Base-by-base conservation (phyloP, 139 green algal genomes). In the Pleodorina starrii region DNA sequence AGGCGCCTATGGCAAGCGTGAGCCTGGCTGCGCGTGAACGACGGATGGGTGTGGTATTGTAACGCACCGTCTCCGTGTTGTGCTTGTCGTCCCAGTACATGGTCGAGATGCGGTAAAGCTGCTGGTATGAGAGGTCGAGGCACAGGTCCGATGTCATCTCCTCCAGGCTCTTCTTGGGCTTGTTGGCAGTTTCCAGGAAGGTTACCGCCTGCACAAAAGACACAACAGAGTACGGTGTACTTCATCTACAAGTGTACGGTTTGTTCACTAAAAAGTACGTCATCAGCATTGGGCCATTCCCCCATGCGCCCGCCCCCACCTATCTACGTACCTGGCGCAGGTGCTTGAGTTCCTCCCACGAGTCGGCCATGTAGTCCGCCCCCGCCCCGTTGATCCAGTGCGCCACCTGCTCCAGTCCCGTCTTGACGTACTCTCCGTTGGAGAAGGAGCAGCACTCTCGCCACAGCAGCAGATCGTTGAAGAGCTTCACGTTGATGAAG, bases 381-480 rank as follows among this genome's bases (percentile, higher is more conserved):
- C 94, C 93, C 42, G 94, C 95, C n/a, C 66, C 82, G 84, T 96
- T 93, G 72, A 99, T 96, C 98, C 98, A 99, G 73, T 95, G 92
- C 93, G 99, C 98, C 87, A 99, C 96, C 91, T 99, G 95, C 23
- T 93, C 94, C 48, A 99, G 95, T 27, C 98, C 98, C 12, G 95
- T 97, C 94, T 99, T 99, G 35, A 99, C 97, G 92, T 99, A 99
- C 96, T 99, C 98, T n/a, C 98, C 98, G 90, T 99, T 99, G 95
- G 91, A 96, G 95, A 99, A 99, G 40, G 96, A 99, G 96, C 98
- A 99, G 98, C 98, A 99, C 94, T 99, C 98, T 23, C 98, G 96
- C 12, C 98, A 94, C 91, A 99, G 96, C 94, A 99, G 95, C 92
- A 99, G 94, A 94, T 98, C 96, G 96, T 99, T 99, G 96, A 99